Conservation (phyloP, 1,284 basidiomycete species). For the Peniophora sp. region DNA sequence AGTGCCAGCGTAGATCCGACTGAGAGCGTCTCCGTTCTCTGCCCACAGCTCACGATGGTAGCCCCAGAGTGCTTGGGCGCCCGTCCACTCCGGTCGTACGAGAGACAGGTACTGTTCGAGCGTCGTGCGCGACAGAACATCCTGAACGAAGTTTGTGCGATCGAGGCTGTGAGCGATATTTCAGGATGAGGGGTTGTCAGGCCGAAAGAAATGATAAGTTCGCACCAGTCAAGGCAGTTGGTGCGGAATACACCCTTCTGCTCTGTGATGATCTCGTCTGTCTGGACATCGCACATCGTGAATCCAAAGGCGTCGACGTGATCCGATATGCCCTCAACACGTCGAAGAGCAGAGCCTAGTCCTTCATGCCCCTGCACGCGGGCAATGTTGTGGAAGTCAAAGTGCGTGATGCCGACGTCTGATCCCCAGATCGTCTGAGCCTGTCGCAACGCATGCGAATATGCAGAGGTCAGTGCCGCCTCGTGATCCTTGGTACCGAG, state of each 20-base stretch:
- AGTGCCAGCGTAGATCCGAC: conserved; percentile 93
- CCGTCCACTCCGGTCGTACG: conserved; percentile 69
- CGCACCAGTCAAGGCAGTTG: conserved; percentile 93
- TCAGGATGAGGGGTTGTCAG: conserved; percentile 2
- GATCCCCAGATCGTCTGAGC: conserved; percentile 52
- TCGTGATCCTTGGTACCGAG: conserved; percentile 91
- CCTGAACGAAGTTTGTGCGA: conserved; percentile 97
- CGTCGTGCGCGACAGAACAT: conserved; percentile 76
- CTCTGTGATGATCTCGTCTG: conserved; percentile 65
- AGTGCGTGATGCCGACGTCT: conserved; percentile 72
- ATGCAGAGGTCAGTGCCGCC: conserved; percentile 75
- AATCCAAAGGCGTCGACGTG: conserved; percentile 82
- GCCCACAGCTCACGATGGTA: conserved; percentile 95
- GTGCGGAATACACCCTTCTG: conserved; percentile 91
- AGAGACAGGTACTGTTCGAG: conserved; percentile 70
- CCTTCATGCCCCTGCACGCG: conserved; percentile 84
- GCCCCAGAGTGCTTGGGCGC: conserved; percentile 67
- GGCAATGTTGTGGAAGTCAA: conserved; percentile 90
- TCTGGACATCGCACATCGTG: conserved; percentile 64
- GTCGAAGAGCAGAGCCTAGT: conserved; percentile 68
- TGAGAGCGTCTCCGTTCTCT: conserved; percentile 88
- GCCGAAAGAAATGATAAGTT: neutral
- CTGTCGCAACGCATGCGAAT: conserved; percentile 67
- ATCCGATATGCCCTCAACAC: conserved; percentile 50
- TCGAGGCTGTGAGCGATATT: conserved; percentile 57